Evolutionary conservation across 2,329 filamentous ascomycete species (phyloP), one percentile per base, ranked within the genome.

Genomic region (Cercospora sp.): DNA sequence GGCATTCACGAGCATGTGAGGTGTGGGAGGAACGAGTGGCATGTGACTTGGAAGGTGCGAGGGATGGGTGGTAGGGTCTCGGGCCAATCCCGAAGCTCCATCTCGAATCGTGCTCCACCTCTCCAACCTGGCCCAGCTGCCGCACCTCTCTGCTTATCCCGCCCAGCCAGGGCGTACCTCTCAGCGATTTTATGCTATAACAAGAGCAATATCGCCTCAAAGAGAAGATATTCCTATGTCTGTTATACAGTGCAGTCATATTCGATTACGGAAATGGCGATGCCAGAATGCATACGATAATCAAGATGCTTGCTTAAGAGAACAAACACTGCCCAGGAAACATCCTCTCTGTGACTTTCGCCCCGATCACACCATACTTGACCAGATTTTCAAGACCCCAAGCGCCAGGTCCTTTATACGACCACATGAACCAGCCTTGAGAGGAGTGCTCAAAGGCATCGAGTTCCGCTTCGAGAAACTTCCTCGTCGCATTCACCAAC

Each of bases 371-470:
- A 3, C 80, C 81, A 43, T 80, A 79, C 43, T 78, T 66, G 6
- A 81, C 77, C 16, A 81, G 70, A 66, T 81, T 78, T 55, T 77
- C 74, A 71, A 83, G 78, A 13, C 80, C 77, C 82, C 82, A 83
- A 43, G 79, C 80, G 5, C 78, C 77, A 12, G 80, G 79, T 5
- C 76, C 80, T 61, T 81, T 80, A 37, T 79, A 81, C 45, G 79
- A 80, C 82, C 82, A 84, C 9, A 82, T 71, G 71, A 83, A 83
- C 68, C 81, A 79, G 43, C 82, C 82, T 1, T 77, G 75, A 0
- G 78, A 73, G 30, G 77, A 76, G 7, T 75, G 66, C 71, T 84
- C 81, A 69, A 81, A 83, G 1, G 80, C 78, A 68, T 83, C 78
- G 18, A 84, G 67, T 69, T 84, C 78, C 1, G 81, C 82, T 71